Percentiles rank a stretch among this genome's conserved stretches.
These are phyloP conservation scores for Salix udensis DNA, from an alignment of 345 rosid species.

Conservation along the genomic window DNA sequence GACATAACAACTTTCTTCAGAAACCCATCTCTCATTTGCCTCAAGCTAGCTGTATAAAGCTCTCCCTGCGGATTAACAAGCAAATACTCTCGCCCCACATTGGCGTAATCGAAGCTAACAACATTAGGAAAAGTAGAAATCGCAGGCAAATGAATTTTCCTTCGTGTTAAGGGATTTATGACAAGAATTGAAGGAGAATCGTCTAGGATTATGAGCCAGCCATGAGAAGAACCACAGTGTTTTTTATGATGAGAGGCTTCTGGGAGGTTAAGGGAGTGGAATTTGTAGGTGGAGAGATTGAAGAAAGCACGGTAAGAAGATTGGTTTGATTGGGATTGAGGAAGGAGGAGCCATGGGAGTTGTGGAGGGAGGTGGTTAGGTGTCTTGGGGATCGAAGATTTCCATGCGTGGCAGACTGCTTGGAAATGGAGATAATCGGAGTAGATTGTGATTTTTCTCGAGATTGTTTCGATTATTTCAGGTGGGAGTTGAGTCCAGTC, in stretches of 20 bases:
- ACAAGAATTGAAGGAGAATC: conserved; percentile 40
- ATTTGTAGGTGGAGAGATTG: conserved; percentile 34
- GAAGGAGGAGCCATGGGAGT: conserved; percentile 60
- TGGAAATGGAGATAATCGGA: conserved; percentile 46
- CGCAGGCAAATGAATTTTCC: conserved; percentile 41
- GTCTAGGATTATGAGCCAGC: conserved; percentile 54
- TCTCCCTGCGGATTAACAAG: conserved; percentile 15
- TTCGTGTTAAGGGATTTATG: conserved; percentile 45
- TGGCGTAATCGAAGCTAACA: conserved; percentile 34
- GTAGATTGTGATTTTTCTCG: conserved; percentile 31
- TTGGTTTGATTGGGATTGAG: conserved; percentile 23
- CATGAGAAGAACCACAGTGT: conserved; percentile 57
- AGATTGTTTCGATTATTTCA: conserved; percentile 38
- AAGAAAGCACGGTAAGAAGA: conserved; percentile 37
- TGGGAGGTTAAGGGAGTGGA: conserved; percentile 38
- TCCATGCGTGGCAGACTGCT: conserved; percentile 42
- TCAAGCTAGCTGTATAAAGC: conserved; percentile 23
- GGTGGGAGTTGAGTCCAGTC: conserved; percentile 53
- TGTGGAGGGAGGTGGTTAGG: conserved; percentile 52
- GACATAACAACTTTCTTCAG: conserved; percentile 50
- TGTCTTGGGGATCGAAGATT: conserved; percentile 26
- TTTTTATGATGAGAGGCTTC: conserved; percentile 34
- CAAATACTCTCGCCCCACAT: conserved; percentile 49
- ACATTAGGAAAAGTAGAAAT: conserved; percentile 49
- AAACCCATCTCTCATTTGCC: conserved; percentile 51